A percentile compares a stretch with the other conserved stretches of the same genome.
phyloP scores from a whole-genome alignment of 2,329 filamentous ascomycete genomes.

The Scedosporium aurantiacum region DNA sequence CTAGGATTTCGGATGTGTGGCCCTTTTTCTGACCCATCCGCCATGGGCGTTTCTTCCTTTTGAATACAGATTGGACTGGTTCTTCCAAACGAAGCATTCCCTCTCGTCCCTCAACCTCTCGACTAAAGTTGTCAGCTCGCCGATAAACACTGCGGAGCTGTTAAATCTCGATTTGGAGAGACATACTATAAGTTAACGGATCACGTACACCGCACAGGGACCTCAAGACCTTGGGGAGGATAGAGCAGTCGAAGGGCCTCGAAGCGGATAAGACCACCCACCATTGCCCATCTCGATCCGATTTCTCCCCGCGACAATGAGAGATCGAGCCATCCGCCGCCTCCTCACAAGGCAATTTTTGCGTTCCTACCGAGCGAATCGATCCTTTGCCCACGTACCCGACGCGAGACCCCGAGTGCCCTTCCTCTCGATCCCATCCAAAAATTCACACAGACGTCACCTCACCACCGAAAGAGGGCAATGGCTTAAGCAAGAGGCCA shows the following conservation, averaged over 20 bases:
- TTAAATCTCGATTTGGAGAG: not conserved
- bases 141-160: not conserved
- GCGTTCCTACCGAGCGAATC: slow-evolving; percentile 8
- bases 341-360: slow-evolving; percentile 16
- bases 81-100: too few relatives aligned
- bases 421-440: slow-evolving; percentile 36
- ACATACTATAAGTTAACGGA: not conserved
- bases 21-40: too few relatives aligned
- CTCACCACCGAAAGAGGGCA: slow-evolving; percentile 68
- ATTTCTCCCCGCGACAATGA: slow-evolving; percentile 19
- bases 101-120: too few relatives aligned
- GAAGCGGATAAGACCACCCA: not conserved
- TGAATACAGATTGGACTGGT: too few relatives aligned
- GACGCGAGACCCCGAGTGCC: slow-evolving; percentile 33
- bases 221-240: too few relatives aligned
- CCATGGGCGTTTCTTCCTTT: too few relatives aligned
- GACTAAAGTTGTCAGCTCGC: too few relatives aligned
- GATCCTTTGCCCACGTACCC: slow-evolving; percentile 12
- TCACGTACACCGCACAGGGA: not conserved
- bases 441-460: slow-evolving; percentile 52
- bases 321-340: slow-evolving; percentile 25
- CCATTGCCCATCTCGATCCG: not conserved
- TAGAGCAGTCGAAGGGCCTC: too few relatives aligned
- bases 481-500: slow-evolving; percentile 61
- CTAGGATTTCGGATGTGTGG: too few relatives aligned